Conservation (phyloP, 495 filamentous ascomycete species). For the Neurospora tetraspora region DNA sequence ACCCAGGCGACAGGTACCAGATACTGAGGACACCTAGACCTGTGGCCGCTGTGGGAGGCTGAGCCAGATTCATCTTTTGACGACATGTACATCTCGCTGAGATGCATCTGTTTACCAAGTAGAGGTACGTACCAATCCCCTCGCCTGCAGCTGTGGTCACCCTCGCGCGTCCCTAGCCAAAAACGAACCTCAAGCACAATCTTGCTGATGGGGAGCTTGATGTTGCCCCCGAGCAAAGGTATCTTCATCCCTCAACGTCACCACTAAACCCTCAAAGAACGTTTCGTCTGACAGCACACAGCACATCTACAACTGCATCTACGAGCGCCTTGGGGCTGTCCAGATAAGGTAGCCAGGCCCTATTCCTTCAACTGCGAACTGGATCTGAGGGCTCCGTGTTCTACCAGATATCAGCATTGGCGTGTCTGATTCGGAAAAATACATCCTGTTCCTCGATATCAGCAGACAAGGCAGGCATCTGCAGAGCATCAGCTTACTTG, state of each 20-base stretch:
- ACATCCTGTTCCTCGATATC: background rate
- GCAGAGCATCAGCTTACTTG: background rate
- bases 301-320: background rate
- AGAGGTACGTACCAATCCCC: conserved; percentile 9
- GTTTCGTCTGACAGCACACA: background rate
- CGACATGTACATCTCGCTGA: conserved; percentile 12
- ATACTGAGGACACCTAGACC: background rate
- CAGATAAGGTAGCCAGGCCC: background rate
- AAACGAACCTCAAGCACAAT: background rate
- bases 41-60: background rate
- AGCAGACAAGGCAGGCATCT: background rate
- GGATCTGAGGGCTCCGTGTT: background rate
- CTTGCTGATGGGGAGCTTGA: background rate
- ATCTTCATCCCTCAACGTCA: background rate
- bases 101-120: background rate
- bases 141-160: background rate
- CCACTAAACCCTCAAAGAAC: background rate
- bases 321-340: background rate
- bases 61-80: background rate
- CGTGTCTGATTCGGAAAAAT: background rate
- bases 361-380: background rate
- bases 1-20: background rate
- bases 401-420: background rate
- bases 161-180: background rate
- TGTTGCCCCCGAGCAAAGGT: background rate